Evolutionary conservation across 2,329 filamentous ascomycete species (phyloP), one percentile per base, ranked within the genome.

Genomic region (Aphanocladium album): DNA sequence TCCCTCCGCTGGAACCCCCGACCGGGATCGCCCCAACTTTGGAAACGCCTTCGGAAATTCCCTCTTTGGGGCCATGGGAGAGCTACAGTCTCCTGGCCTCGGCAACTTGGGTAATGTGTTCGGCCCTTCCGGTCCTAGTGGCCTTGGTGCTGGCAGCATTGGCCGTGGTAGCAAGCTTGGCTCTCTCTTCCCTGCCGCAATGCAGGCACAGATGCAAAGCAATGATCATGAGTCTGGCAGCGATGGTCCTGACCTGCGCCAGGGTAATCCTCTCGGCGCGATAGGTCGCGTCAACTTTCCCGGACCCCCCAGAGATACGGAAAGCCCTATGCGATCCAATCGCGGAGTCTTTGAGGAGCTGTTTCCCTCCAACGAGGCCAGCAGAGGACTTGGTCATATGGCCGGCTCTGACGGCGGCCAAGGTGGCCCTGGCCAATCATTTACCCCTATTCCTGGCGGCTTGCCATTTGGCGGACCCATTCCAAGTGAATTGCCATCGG

Each of bases 161-260:
- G 86, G 90, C 35, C 87, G 91, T 41, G 83, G 85, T 5, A 95
- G 90, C 77, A 96, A 93, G 74, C 80, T 97, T 43, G 89, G 90
- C 2, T 93, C 91, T 1, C 79, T 99, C 25, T 97, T 99, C 70
- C 93, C 93, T 9, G 78, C 87, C 1, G 88, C 89, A 5, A 93
- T 96, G 89, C 93, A 97, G 75, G 90, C 92, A 39, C 91, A 96
- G 72, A 93, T 96, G 89, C 89, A 92, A 62, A 76, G 77, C 3
- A 82, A 87, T 33, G 89, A 93, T 14, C 88, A 89, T 47, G 83
- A 87, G 4, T 83, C 85, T 71, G 53, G 78, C 80, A 39, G 86
- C 89, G 62, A 79, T 79, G 1, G 71, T 82, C 14, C 80, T 5
- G 85, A 89, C 63, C 75, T 86, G 60, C 83, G 86, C 57, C 84